Percentiles rank a stretch among this genome's conserved stretches.
Conservation (phyloP, 2,329 filamentous ascomycete genomes). For the Neofusicoccum laricinum region DNA sequence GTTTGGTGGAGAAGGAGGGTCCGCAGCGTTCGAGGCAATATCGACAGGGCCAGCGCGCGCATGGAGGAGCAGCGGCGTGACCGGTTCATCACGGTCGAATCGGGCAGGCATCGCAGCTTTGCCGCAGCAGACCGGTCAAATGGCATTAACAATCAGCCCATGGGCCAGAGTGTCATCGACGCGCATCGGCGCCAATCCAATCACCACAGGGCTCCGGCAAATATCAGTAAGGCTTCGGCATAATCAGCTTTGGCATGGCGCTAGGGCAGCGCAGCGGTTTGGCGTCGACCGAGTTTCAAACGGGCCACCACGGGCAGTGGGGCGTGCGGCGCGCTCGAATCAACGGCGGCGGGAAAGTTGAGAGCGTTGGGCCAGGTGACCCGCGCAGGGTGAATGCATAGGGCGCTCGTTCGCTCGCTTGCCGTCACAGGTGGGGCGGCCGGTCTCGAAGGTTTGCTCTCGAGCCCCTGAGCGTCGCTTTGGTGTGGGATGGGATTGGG, state of each 20-base stretch:
- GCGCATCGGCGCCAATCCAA: background rate
- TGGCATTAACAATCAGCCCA: conserved; percentile 11
- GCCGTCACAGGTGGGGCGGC: background rate
- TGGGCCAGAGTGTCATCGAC: background rate
- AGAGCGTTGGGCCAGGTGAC: background rate
- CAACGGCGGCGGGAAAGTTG: background rate
- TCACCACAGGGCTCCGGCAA: background rate
- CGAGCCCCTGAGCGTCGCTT: background rate
- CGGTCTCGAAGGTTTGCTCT: conserved; percentile 10
- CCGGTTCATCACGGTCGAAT: conserved; percentile 1
- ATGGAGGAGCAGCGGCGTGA: conserved; percentile 11
- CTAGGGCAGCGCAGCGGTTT: conserved; percentile 1
- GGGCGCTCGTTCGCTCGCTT: conserved; percentile 6
- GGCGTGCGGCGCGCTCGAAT: background rate
- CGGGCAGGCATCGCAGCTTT: background rate
- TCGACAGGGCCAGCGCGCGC: conserved; percentile 8
- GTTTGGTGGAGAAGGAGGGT: conserved; percentile 1
- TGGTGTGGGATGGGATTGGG: background rate
- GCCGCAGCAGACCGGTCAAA: background rate
- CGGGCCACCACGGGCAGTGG: background rate
- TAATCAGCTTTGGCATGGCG: conserved; percentile 9
- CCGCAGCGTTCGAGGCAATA: background rate
- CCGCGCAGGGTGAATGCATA: background rate
- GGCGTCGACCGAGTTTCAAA: conserved; percentile 8
- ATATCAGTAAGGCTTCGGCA: conserved; percentile 13